Evolutionary conservation across 257 asterid species (phyloP).

Genomic region (Nicotiana undulata): DNA sequence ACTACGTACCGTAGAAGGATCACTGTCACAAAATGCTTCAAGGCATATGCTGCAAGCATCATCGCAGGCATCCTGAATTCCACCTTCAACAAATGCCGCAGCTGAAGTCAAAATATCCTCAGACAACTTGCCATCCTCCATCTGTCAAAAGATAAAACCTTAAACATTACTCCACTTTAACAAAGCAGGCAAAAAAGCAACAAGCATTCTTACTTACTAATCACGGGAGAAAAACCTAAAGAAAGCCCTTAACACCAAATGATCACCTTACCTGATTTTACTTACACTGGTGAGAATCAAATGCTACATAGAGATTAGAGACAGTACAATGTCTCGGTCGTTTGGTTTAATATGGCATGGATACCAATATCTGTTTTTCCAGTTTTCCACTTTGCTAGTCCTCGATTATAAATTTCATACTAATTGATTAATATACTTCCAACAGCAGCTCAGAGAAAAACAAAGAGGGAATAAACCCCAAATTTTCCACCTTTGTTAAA

Average conservation of each 20-base stretch:
- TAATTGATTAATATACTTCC: not conserved
- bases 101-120: constrained; percentile 77
- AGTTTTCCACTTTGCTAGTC: not conserved
- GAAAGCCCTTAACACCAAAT: not conserved
- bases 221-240: not conserved
- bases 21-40: constrained; percentile 68
- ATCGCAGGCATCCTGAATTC: constrained; percentile 84
- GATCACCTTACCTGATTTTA: not conserved
- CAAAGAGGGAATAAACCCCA: not conserved
- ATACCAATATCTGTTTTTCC: too few species aligned
- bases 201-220: not conserved
- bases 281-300: not conserved
- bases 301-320: not conserved
- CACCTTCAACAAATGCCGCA: constrained; percentile 91
- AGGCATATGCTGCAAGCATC: constrained; percentile 96
- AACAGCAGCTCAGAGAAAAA: not conserved
- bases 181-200: not conserved
- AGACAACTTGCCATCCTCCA: constrained; percentile 60
- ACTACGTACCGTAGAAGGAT: constrained; percentile 64
- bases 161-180: not conserved
- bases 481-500: not conserved
- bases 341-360: not conserved
- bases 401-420: not conserved
- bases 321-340: not conserved
- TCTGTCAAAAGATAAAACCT: constrained; percentile 30